These are phyloP conservation scores for Conticribra guillardii DNA, from an alignment of 108 stramenopile species.

Conservation along the genomic window DNA sequence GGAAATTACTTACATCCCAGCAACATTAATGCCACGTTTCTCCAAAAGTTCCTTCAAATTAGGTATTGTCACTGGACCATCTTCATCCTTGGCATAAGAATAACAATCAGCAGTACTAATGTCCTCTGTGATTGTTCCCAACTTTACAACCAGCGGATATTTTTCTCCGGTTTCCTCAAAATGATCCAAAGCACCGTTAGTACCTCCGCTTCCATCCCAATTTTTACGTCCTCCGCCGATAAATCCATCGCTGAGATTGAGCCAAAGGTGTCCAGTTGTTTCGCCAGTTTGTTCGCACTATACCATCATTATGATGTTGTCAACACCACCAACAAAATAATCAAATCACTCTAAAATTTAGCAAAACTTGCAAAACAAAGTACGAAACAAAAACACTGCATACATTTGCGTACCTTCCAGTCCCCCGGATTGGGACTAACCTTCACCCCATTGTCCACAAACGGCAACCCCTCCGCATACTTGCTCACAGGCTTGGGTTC, in stretches of 20 bases:
- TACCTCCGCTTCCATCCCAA: constrained; percentile 97
- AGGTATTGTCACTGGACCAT: constrained; percentile 96
- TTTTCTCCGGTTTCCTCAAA: constrained; percentile 87
- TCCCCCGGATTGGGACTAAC: constrained; percentile 66
- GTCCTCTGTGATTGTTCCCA: constrained; percentile 97
- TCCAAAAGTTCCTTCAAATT: constrained; percentile 91
- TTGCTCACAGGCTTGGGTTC: constrained; percentile 77
- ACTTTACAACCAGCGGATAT: constrained; percentile 97
- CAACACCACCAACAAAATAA: too few relatives aligned
- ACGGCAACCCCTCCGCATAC: constrained; percentile 65
- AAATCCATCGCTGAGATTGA: constrained; percentile 96
- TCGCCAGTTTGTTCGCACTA: constrained; percentile 72
- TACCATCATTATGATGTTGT: too few relatives aligned
- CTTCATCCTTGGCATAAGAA: constrained; percentile 97
- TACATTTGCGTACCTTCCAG: constrained; percentile 70
- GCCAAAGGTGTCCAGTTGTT: constrained; percentile 93
- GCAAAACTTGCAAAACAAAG: not conserved
- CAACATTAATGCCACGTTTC: constrained; percentile 90
- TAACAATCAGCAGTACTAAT: constrained; percentile 93
- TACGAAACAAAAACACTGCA: too few relatives aligned
- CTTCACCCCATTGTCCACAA: constrained; percentile 81
- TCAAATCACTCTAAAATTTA: too few relatives aligned
- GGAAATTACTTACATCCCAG: constrained; percentile 51
- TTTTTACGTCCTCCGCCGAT: constrained; percentile 97
- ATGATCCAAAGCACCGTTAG: constrained; percentile 96